phyloP scores from a whole-genome alignment of 306 rosid genomes.

The Bauhinia variegata region DNA sequence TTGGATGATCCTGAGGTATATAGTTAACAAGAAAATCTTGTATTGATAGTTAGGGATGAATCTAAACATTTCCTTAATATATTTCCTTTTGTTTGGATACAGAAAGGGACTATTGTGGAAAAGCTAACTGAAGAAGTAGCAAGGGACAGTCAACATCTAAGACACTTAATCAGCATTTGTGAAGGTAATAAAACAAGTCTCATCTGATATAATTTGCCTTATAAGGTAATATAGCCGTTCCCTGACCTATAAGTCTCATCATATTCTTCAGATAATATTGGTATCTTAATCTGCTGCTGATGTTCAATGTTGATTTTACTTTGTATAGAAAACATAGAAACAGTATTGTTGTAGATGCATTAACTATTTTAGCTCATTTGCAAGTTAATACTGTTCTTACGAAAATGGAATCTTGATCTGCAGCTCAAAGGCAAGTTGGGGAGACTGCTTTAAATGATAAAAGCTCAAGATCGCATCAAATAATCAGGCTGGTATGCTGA shows the following conservation, averaged over 20 bases:
- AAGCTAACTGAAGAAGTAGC: conserved; percentile 69
- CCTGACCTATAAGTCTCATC: conserved; percentile 6
- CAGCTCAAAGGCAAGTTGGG: conserved; percentile 95
- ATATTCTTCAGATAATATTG: neutral
- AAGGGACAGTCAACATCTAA: conserved; percentile 75
- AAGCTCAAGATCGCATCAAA: conserved; percentile 94
- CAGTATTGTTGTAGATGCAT: neutral
- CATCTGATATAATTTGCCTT: conserved; percentile 8
- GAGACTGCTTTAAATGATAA: conserved; percentile 88
- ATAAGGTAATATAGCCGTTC: conserved; percentile 14
- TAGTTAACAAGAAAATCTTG: neutral
- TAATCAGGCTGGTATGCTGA: conserved; percentile 74
- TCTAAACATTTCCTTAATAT: neutral
- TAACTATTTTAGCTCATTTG: neutral
- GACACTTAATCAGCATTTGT: conserved; percentile 70
- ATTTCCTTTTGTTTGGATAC: conserved; percentile 22
- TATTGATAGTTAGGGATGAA: neutral
- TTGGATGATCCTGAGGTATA: conserved; percentile 76
- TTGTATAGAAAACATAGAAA: conserved; percentile 16
- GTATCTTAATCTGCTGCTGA: conserved; percentile 10
- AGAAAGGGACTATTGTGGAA: conserved; percentile 55
- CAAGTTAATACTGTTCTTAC: conserved; percentile 24
- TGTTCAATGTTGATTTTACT: conserved; percentile 32
- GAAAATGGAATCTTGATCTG: conserved; percentile 22
- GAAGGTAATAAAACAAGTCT: conserved; percentile 67